These are phyloP conservation scores for Acacia pycnantha DNA, from an alignment of 331 rosid species.

Conservation along the genomic window DNA sequence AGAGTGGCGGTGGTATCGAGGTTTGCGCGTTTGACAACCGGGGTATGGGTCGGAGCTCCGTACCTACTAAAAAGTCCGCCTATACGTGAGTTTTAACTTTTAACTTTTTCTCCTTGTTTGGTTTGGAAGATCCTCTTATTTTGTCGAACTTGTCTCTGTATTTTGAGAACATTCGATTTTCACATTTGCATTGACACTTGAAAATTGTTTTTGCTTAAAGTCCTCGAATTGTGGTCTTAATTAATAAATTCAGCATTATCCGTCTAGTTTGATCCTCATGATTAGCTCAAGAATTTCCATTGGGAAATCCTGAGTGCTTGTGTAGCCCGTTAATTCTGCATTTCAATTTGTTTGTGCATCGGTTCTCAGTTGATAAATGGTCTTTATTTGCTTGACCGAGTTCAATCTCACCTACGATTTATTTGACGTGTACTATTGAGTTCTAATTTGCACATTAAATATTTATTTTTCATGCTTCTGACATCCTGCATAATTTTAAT, in stretches of 20 bases:
- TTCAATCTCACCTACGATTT: neutral
- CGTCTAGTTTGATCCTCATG: neutral
- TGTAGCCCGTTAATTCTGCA: neutral
- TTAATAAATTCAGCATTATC: neutral
- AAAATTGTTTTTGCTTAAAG: neutral
- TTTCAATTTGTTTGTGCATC: neutral
- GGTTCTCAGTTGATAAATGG: neutral
- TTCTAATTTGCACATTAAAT: neutral
- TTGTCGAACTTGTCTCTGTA: neutral
- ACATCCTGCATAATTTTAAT: neutral
- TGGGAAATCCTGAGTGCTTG: neutral
- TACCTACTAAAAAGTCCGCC: constrained; percentile 58
- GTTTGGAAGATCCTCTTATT: neutral
- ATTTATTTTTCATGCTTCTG: neutral
- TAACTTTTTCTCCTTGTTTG: neutral
- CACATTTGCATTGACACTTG: neutral
- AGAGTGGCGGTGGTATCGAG: constrained; percentile 56
- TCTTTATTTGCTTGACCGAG: neutral
- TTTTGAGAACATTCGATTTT: neutral
- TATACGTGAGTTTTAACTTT: constrained; percentile 64
- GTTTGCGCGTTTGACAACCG: constrained; percentile 95
- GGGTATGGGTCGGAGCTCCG: constrained; percentile 88
- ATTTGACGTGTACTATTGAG: neutral
- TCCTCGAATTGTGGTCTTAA: neutral
- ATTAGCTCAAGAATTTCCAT: neutral